Evolutionary conservation across 257 asterid species (phyloP), one percentile per base, ranked within the genome.

Genomic region (Linaria vulgaris): DNA sequence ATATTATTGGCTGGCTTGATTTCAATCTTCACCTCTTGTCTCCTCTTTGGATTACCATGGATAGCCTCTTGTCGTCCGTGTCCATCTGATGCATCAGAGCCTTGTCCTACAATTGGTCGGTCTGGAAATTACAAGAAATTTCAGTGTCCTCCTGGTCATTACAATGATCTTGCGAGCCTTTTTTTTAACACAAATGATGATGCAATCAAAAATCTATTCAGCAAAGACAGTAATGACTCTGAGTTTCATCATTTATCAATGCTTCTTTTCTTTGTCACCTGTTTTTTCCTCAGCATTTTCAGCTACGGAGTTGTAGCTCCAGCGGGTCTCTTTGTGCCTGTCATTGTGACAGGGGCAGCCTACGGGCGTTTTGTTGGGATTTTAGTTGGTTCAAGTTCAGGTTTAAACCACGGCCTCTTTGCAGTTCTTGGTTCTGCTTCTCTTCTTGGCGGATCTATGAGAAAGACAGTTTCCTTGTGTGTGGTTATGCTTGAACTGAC

Each of bases 71-170:
- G 98, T 66, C 90, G 72, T 16, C 71, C 84, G 47, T 91, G 96
- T 56, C 98, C 96, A 49, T 59, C 81, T 19, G 83, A 85, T 74
- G 38, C 95, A 45, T 68, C 78, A 6, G 98, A 91, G 76, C 96
- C 98, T 61, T 88, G 97, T 64, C 98, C 98, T 45, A 84, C 98
- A 45, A 88, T 91, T 66, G 98, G 98, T 19, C 95, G 96, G 13
- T 88, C 96, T 34, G 98, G 98, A 38, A 91, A 91, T 72, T 91
- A 75, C 71, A 91, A 91, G 85, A 91, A 91, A 59, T 91, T 81
- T 69, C 98, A 91, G n/a, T 91, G 98, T 44, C 84, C 88, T 41
- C 95, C 96, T 58, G 97, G 91, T 38, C 76, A 80, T 76, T 91
- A 91, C 69, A 91, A 88, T 38, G 98, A 88, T 78, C 90, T 91